These are phyloP conservation scores for Leucosporidium creatinivorum DNA, from an alignment of 768 basidiomycete species.

Conservation along the genomic window DNA sequence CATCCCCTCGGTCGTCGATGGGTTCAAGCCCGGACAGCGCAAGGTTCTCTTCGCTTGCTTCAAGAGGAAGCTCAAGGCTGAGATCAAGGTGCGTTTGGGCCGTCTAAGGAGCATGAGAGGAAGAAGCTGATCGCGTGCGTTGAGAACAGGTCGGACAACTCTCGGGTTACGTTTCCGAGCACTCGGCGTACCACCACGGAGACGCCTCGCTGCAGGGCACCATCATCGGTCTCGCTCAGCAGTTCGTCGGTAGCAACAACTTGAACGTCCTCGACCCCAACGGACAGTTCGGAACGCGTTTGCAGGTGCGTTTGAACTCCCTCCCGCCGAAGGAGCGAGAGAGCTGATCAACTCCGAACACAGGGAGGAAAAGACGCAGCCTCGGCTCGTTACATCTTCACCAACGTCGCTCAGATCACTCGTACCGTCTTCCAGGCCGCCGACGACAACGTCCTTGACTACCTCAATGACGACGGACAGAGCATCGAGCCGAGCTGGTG, in stretches of 20 bases:
- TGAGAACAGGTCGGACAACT: conserved; percentile 81
- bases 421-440: conserved; percentile 68
- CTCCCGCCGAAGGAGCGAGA: conserved; percentile 40
- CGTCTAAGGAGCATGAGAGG: too few species aligned
- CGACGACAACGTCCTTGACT: conserved; percentile 78
- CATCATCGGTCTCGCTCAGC: conserved; percentile 88
- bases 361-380: conserved; percentile 94
- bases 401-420: conserved; percentile 65
- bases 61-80: conserved; percentile 82
- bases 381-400: conserved; percentile 92
- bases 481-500: conserved; percentile 80
- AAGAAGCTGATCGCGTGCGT: too few species aligned
- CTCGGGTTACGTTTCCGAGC: conserved; percentile 87
- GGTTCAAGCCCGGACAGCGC: conserved; percentile 92
- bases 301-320: conserved; percentile 34
- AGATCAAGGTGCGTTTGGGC: conserved; percentile 62
- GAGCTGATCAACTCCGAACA: background rate
- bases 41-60: conserved; percentile 96
- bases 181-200: conserved; percentile 94
- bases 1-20: conserved; percentile 87
- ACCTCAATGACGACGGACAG: conserved; percentile 75
- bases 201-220: conserved; percentile 78
- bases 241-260: conserved; percentile 93
- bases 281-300: conserved; percentile 92
- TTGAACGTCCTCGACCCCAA: conserved; percentile 76